phyloP scores from a whole-genome alignment of 2,329 filamentous ascomycete genomes.

The Fusarium sp. region DNA sequence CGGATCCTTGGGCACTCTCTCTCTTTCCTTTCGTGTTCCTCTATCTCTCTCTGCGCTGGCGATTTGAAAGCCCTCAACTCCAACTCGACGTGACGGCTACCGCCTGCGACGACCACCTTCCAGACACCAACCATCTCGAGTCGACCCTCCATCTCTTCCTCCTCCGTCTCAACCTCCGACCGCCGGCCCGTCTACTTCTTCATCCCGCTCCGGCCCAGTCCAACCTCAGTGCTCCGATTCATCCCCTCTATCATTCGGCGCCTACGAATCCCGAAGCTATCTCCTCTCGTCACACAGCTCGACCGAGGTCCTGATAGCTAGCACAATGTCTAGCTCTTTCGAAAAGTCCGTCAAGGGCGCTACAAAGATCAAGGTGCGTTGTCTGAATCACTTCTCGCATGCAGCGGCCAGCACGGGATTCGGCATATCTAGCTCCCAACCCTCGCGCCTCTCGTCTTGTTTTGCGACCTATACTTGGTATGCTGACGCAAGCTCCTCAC shows the following conservation, averaged over 20 bases:
- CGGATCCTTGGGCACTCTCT: constrained; percentile 34
- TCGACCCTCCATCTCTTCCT: constrained; percentile 14
- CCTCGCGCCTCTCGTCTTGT: background rate
- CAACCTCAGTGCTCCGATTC: constrained; percentile 28
- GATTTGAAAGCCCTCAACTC: constrained; percentile 28
- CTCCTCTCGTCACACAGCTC: constrained; percentile 19
- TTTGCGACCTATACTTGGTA: background rate
- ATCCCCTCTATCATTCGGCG: constrained; percentile 13
- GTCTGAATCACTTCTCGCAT: background rate
- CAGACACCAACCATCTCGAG: background rate
- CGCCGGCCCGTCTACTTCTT: constrained; percentile 21
- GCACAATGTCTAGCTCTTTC: constrained; percentile 83
- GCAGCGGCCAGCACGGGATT: background rate
- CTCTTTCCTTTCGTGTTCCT: constrained; percentile 39
- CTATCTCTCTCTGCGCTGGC: constrained; percentile 42
- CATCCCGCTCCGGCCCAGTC: constrained; percentile 33
- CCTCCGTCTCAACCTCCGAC: constrained; percentile 1
- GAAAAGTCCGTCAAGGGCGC: constrained; percentile 99
- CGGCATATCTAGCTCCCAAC: background rate
- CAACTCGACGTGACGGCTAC: constrained; percentile 6
- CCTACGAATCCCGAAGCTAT: constrained; percentile 9
- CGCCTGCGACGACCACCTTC: constrained; percentile 22
- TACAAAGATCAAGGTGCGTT: constrained; percentile 90
- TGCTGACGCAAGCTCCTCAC: constrained; percentile 10
- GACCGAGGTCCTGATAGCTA: constrained; percentile 27